Conservation (phyloP, 2,329 filamentous ascomycete genomes). For the Pseudogymnoascus sp. region DNA sequence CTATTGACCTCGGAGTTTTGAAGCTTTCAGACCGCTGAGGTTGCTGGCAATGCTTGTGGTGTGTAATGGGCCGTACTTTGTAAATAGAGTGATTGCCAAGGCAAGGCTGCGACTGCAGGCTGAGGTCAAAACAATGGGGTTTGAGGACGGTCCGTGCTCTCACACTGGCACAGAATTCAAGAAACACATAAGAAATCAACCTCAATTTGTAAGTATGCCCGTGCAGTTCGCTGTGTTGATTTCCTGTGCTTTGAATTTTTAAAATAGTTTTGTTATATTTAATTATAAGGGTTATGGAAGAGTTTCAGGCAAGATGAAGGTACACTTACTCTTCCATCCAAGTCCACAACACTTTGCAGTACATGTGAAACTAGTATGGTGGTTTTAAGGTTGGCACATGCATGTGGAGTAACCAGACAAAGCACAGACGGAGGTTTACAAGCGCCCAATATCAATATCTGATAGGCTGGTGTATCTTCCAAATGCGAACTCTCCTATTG, state of each 20-base stretch:
- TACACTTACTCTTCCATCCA: not conserved
- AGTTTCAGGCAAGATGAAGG: not conserved
- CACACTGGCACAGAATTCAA: not conserved
- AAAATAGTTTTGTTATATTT: not conserved
- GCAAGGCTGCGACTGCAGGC: not conserved
- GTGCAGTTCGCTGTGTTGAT: not conserved
- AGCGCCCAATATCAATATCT: not conserved
- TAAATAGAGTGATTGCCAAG: not conserved
- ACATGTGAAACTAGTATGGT: not conserved
- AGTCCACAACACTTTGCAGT: not conserved
- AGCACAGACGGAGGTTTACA: conserved; percentile 1
- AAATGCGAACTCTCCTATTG: not conserved
- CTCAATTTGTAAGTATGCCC: not conserved
- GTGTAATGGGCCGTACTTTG: not conserved
- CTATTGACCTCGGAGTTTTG: not conserved
- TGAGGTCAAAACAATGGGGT: not conserved
- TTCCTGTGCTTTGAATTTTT: not conserved
- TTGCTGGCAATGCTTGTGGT: not conserved
- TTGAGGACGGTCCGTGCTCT: not conserved
- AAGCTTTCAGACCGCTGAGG: not conserved
- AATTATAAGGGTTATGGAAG: not conserved
- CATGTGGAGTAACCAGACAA: not conserved
- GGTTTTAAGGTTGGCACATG: conserved; percentile 6
- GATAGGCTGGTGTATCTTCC: not conserved
- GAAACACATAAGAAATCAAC: not conserved